Evolutionary conservation across 2,329 filamentous ascomycete species (phyloP).

Genomic region (Aureobasidium lini): DNA sequence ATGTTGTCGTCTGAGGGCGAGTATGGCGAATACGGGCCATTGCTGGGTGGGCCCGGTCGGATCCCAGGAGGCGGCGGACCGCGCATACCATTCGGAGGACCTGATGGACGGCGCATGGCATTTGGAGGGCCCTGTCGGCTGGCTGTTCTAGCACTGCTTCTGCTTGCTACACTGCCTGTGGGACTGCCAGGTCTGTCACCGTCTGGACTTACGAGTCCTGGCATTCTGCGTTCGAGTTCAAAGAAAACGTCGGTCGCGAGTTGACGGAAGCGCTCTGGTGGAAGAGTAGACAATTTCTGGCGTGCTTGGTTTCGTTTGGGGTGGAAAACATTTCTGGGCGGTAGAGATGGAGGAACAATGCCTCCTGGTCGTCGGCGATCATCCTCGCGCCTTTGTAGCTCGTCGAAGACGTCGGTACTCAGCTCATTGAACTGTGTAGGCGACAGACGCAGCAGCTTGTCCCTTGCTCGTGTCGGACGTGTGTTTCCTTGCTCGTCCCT

Average conservation of each 20-base stretch:
- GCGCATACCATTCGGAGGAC: slow-evolving; percentile 21
- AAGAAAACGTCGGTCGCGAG: slow-evolving; percentile 93
- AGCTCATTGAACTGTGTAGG: slow-evolving; percentile 93
- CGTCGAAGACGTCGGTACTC: slow-evolving; percentile 95
- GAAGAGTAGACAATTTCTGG: slow-evolving; percentile 85
- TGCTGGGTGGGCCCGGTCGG: slow-evolving; percentile 7
- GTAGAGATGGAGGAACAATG: slow-evolving; percentile 61
- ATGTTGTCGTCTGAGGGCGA: slow-evolving; percentile 35
- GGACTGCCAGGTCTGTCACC: slow-evolving; percentile 63
- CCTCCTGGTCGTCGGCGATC: slow-evolving; percentile 40
- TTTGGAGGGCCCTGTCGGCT: slow-evolving; percentile 21
- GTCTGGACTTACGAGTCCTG: slow-evolving; percentile 65
- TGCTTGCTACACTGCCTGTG: slow-evolving; percentile 50
- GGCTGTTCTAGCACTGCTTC: background rate
- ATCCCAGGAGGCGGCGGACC: slow-evolving; percentile 18
- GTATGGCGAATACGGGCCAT: slow-evolving; percentile 4
- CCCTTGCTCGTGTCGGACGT: slow-evolving; percentile 80
- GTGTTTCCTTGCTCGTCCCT: slow-evolving; percentile 68
- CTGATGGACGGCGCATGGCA: slow-evolving; percentile 33
- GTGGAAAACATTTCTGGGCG: slow-evolving; percentile 85
- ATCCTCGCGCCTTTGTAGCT: slow-evolving; percentile 79
- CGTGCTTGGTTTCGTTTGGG: slow-evolving; percentile 97
- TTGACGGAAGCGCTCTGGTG: slow-evolving; percentile 78
- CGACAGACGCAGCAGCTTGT: slow-evolving; percentile 86
- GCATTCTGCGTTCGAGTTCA: slow-evolving; percentile 85